These are phyloP conservation scores for Phragmites australis DNA, from an alignment of 176 grass and related monocot genomes.

Conservation along the genomic window DNA sequence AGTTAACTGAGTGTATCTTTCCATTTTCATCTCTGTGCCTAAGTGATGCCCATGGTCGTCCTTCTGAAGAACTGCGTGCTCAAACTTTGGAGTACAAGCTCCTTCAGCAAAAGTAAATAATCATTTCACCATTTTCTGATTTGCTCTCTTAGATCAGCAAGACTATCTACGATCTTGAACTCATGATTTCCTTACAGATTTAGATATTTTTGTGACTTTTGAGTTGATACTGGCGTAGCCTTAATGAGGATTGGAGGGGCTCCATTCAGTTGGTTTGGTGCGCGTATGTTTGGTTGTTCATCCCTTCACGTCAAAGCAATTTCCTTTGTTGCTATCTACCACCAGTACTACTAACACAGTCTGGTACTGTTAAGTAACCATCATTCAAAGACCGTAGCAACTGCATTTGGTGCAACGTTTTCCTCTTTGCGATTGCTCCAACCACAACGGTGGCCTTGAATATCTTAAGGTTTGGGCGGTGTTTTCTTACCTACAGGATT, in stretches of 20 bases:
- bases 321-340: not conserved
- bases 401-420: constrained; percentile 13
- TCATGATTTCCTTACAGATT: constrained; percentile 4
- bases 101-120: not conserved
- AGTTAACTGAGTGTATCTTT: not conserved
- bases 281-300: not conserved
- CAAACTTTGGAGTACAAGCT: not conserved
- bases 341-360: not conserved
- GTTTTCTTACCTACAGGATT: not conserved
- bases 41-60: not conserved
- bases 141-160: not conserved
- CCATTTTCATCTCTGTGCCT: not conserved
- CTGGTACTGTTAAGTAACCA: not conserved
- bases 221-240: constrained; percentile 13
- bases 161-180: not conserved
- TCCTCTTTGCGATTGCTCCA: constrained; percentile 4
- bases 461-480: not conserved
- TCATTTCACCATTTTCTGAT: not conserved
- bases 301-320: constrained; percentile 16
- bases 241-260: not conserved
- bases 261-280: constrained; percentile 27
- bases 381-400: not conserved
- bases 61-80: not conserved
- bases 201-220: not conserved
- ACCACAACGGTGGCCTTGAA: not conserved